A percentile compares a stretch with the other conserved stretches of the same genome.
phyloP scores from a whole-genome alignment of 2,329 filamentous ascomycete genomes.

The Aureobasidium sp. region DNA sequence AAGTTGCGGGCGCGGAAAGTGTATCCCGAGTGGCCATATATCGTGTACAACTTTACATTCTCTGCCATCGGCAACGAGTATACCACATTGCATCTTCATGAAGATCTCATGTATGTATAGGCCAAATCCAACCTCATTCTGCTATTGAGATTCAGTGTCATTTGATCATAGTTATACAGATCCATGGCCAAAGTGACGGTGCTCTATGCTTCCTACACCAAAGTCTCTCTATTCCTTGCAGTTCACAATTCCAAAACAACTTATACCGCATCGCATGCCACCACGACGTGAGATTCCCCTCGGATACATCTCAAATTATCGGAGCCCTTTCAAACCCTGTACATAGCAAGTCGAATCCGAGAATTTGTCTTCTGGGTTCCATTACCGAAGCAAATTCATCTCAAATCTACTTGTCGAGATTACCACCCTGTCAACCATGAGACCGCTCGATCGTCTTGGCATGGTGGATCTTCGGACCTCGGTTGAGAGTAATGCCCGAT shows the following conservation, averaged over 20 bases:
- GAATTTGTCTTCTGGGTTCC: background rate
- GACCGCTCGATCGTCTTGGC: no score
- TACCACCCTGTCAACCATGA: no score
- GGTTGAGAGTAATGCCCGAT: no score
- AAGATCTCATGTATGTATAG: background rate
- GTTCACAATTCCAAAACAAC: background rate
- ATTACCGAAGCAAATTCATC: background rate
- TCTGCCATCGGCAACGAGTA: background rate
- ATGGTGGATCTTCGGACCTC: no score
- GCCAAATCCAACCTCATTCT: background rate
- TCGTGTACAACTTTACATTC: background rate
- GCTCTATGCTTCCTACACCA: rapidly evolving
- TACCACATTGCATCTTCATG: background rate
- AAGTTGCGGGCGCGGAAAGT: background rate
- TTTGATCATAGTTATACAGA: no score
- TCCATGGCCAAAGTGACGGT: no score
- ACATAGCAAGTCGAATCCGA: rapidly evolving
- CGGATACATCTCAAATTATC: background rate
- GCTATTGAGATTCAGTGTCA: background rate
- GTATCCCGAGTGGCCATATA: background rate
- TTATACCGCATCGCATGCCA: background rate
- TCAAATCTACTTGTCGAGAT: no score
- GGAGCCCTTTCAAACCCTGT: background rate
- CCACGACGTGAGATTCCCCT: background rate
- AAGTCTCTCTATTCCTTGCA: background rate